Percentiles rank a stretch among this genome's conserved stretches.
Evolutionary conservation across 2,329 filamentous ascomycete genomes (phyloP).

Genomic region (Sporothrix brunneoviolacea): DNA sequence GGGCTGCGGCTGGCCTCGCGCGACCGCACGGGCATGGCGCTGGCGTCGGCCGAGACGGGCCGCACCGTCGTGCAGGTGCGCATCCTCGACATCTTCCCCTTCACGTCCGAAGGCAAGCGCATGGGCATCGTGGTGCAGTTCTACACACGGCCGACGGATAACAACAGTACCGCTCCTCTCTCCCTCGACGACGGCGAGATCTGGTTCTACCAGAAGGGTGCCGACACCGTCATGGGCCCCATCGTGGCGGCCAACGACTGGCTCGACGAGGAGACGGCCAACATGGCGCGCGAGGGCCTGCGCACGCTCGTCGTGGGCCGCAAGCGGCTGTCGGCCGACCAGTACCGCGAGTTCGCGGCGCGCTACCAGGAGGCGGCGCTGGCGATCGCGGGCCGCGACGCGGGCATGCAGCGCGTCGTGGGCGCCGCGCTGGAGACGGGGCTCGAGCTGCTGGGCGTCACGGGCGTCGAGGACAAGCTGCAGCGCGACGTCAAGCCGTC

Average conservation of each 20-base stretch:
- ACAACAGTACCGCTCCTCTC: conserved; percentile 36
- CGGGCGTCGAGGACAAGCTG: conserved; percentile 93
- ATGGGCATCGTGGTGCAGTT: conserved; percentile 98
- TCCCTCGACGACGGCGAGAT: conserved; percentile 73
- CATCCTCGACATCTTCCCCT: conserved; percentile 92
- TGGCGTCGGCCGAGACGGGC: conserved; percentile 70
- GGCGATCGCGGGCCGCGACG: conserved; percentile 71
- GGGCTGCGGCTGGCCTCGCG: conserved; percentile 78
- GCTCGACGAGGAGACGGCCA: conserved; percentile 98
- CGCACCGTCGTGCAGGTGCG: conserved; percentile 73
- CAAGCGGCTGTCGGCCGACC: conserved; percentile 69
- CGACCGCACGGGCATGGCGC: conserved; percentile 76
- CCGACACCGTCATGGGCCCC: conserved; percentile 94
- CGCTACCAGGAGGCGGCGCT: conserved; percentile 75
- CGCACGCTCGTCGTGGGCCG: conserved; percentile 93
- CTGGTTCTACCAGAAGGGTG: conserved; percentile 98
- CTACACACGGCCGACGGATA: conserved; percentile 45
- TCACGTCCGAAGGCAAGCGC: conserved; percentile 94
- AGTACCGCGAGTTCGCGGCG: conserved; percentile 73
- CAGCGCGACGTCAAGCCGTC: conserved; percentile 94
- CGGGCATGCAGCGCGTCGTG: conserved; percentile 72
- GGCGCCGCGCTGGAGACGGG: conserved; percentile 77
- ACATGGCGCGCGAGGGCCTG: conserved; percentile 95
- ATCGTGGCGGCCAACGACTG: conserved; percentile 96
- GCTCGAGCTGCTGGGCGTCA: conserved; percentile 90